A percentile compares a stretch with the other conserved stretches of the same genome.
phyloP scores from a whole-genome alignment of 805 yeast genomes.

The Lipomyces starkeyi region DNA sequence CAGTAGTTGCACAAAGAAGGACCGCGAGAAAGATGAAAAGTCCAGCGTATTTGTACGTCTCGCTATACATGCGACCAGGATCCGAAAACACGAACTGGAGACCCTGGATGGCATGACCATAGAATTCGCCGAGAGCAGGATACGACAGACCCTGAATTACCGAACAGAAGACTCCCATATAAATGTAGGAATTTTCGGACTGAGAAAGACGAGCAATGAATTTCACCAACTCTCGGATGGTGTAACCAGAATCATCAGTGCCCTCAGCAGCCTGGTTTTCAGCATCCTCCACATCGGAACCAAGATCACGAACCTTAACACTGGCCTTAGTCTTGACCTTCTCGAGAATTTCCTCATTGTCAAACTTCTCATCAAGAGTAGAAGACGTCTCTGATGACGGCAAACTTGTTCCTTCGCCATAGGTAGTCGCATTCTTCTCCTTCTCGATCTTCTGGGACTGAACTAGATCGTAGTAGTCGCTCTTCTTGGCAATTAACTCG shows the following conservation, averaged over 20 bases:
- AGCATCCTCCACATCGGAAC: slow-evolving; percentile 12
- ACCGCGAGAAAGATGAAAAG: slow-evolving; percentile 49
- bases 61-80: slow-evolving; percentile 46
- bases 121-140: slow-evolving; percentile 36
- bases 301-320: slow-evolving; percentile 15
- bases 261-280: not conserved
- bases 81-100: slow-evolving; percentile 44
- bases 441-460: slow-evolving; percentile 46
- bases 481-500: slow-evolving; percentile 45
- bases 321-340: slow-evolving; percentile 26
- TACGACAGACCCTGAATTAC: slow-evolving; percentile 37
- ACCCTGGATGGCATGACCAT: slow-evolving; percentile 35
- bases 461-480: slow-evolving; percentile 47
- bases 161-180: slow-evolving; percentile 28
- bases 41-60: slow-evolving; percentile 49
- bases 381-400: slow-evolving; percentile 24
- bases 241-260: slow-evolving; percentile 15
- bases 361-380: slow-evolving; percentile 17
- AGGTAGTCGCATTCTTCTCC: slow-evolving; percentile 38
- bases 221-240: slow-evolving; percentile 24
- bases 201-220: slow-evolving; percentile 28
- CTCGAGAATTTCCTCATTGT: slow-evolving; percentile 27
- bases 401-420: slow-evolving; percentile 4
- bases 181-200: slow-evolving; percentile 26
- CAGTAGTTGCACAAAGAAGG: slow-evolving; percentile 49